These are phyloP conservation scores for Colletotrichum plurivorum DNA, from an alignment of 2,329 filamentous ascomycete species.

Conservation along the genomic window DNA sequence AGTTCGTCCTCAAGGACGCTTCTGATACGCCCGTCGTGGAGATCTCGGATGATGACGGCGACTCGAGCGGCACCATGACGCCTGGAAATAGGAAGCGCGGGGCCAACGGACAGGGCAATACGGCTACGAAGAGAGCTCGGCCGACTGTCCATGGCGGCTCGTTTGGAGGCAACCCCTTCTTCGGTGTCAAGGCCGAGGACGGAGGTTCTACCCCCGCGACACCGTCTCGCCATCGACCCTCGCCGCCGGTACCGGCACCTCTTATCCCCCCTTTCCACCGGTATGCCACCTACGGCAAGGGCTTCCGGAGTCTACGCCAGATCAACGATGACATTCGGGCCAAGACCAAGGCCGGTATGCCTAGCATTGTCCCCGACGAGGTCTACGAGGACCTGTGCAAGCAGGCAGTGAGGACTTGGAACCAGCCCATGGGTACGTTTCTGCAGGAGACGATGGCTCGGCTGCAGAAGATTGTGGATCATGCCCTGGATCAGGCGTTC, in stretches of 20 bases:
- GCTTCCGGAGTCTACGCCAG: conserved; percentile 61
- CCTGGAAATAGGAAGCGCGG: conserved; percentile 44
- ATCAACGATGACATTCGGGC: conserved; percentile 69
- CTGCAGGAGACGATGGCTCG: conserved; percentile 62
- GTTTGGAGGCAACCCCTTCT: conserved; percentile 7
- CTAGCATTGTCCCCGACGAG: conserved; percentile 70
- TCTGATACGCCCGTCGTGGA: conserved; percentile 53
- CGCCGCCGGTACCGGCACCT: conserved; percentile 33
- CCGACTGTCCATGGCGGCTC: conserved; percentile 39
- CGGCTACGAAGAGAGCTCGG: conserved; percentile 37
- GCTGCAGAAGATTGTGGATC: conserved; percentile 60
- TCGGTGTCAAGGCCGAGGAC: conserved; percentile 55
- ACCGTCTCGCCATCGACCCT: conserved; percentile 33
- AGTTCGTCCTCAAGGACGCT: conserved; percentile 58
- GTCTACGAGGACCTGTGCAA: conserved; percentile 72
- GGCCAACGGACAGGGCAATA: conserved; percentile 39
- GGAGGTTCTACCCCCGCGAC: conserved; percentile 30
- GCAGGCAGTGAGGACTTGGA: conserved; percentile 72
- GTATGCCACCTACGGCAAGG: conserved; percentile 55
- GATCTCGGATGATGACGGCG: conserved; percentile 55
- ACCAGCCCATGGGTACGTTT: conserved; percentile 64
- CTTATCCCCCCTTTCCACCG: conserved; percentile 51
- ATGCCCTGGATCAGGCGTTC: conserved; percentile 64
- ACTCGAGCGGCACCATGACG: conserved; percentile 41
- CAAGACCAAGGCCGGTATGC: conserved; percentile 70